Evolutionary conservation across 257 asterid species (phyloP), one percentile per base, ranked within the genome.

Genomic region (Nicotiana tabacum): DNA sequence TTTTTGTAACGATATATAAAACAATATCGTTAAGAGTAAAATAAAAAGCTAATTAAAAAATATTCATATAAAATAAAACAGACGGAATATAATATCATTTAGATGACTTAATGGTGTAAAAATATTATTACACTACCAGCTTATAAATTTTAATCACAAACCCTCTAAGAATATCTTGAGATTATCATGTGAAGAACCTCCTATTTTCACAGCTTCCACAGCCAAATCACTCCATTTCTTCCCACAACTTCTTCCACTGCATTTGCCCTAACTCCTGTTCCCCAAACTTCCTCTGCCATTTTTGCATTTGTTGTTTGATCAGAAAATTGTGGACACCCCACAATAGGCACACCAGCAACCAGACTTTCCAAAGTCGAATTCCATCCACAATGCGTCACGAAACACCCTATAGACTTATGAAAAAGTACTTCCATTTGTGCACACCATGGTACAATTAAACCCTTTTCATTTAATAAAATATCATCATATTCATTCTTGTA

Each of bases 371-470:
- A 9, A 1, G 91, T 91, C 39, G 95, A 92, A n/a, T 92, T 92
- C 95, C 97, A 92, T 17, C 95, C 94, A 77, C 93, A 92, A 8
- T 92, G 97, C 4, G 94, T 87, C 51, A 90, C 87, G 30, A 92
- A 92, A 61, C 97, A 89, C 5, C 92, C 97, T 11, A 90, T 17
- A 0, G 93, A 88, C 51, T 65, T 82, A 66, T 92, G 97, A 27
- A 72, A 69, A 9, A 92, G 85, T 6, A 92, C 92, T 39, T 88
- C 90, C 60, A 85, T 37, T 74, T 92, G 97, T 7, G 91, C 84
- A 86, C 95, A 91, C 95, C 94, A 91, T 0, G 90, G 85, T 9
- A 91, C 88, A 56, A 92, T 83, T 29, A 89, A 68, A 55, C 97
- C 90, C n/a, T 87, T 86, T 43, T 84, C 87, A n/a, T 15, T 53